Evolutionary conservation across 352 stramenopile genomes (phyloP).

Genomic region (Saprolegnia diclina): DNA sequence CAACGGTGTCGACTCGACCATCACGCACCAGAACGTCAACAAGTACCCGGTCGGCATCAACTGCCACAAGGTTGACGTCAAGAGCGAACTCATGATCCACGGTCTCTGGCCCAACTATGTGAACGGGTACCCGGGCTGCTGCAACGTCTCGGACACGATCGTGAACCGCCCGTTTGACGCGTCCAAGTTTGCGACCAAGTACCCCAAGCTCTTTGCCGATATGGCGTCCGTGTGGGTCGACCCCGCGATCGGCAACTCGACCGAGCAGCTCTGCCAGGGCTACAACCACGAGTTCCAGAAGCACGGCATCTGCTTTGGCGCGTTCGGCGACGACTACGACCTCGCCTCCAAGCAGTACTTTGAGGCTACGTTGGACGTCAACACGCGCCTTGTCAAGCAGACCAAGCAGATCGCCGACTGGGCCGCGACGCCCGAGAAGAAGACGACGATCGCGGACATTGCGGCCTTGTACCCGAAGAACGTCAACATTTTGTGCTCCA

Average conservation of each 20-base stretch:
- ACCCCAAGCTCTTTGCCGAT: constrained; percentile 40
- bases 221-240: constrained; percentile 68
- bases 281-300: constrained; percentile 85
- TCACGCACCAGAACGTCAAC: constrained; percentile 77
- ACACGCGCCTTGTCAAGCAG: constrained; percentile 33
- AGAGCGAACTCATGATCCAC: constrained; percentile 64
- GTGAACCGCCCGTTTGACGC: constrained; percentile 58
- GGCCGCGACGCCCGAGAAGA: constrained; percentile 32
- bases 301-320: constrained; percentile 70
- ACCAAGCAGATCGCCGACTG: constrained; percentile 54
- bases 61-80: constrained; percentile 40
- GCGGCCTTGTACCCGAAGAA: constrained; percentile 50
- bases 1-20: constrained; percentile 57
- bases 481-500: constrained; percentile 64
- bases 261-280: constrained; percentile 67
- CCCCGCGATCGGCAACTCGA: constrained; percentile 42
- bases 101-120: constrained; percentile 74
- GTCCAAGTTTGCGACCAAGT: constrained; percentile 37
- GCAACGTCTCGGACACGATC: constrained; percentile 53
- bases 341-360: constrained; percentile 61
- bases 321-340: constrained; percentile 44
- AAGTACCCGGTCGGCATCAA: constrained; percentile 49
- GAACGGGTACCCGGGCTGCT: constrained; percentile 63
- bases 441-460: constrained; percentile 35
- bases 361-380: constrained; percentile 47